A percentile compares a stretch with the other conserved stretches of the same genome.
phyloP scores from a whole-genome alignment of 495 filamentous ascomycete genomes.

The Aspergillus indologenus region DNA sequence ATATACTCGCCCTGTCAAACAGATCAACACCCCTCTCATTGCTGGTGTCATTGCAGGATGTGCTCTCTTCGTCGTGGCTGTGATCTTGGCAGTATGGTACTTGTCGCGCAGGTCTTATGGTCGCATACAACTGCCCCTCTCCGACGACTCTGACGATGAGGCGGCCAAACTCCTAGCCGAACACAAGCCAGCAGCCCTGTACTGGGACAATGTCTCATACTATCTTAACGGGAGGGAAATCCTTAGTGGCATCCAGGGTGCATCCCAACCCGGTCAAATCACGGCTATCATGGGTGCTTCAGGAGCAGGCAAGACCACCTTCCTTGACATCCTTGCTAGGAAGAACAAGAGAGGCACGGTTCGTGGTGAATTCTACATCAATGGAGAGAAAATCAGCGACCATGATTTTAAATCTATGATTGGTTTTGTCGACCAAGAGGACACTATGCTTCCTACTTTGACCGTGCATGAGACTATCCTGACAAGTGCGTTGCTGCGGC shows the following conservation, averaged over 20 bases:
- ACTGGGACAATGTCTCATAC: slow-evolving; percentile 88
- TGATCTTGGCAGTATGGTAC: slow-evolving; percentile 84
- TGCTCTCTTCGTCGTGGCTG: slow-evolving; percentile 80
- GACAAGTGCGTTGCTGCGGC: slow-evolving; percentile 84
- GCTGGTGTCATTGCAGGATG: slow-evolving; percentile 88
- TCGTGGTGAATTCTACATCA: slow-evolving; percentile 84
- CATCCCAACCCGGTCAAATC: slow-evolving; percentile 83
- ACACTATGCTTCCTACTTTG: slow-evolving; percentile 94
- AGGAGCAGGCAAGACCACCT: slow-evolving; percentile 95
- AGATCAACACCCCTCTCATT: slow-evolving; percentile 96
- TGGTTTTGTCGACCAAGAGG: slow-evolving; percentile 97
- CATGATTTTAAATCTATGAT: slow-evolving; percentile 85
- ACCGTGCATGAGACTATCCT: slow-evolving; percentile 98
- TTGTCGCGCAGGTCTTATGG: slow-evolving; percentile 66
- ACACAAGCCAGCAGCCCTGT: slow-evolving; percentile 83
- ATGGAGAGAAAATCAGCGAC: slow-evolving; percentile 85
- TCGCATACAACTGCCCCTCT: slow-evolving; percentile 71
- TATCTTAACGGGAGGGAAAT: slow-evolving; percentile 84
- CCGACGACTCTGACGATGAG: slow-evolving; percentile 90
- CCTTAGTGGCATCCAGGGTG: slow-evolving; percentile 73
- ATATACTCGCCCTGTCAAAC: slow-evolving; percentile 81
- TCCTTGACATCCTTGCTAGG: slow-evolving; percentile 91
- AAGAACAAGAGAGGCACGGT: slow-evolving; percentile 92
- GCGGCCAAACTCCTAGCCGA: slow-evolving; percentile 78
- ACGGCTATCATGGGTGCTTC: slow-evolving; percentile 98